These are phyloP conservation scores for Podila epigama DNA, from an alignment of 192 early-diverging fungal genomes.

Conservation along the genomic window DNA sequence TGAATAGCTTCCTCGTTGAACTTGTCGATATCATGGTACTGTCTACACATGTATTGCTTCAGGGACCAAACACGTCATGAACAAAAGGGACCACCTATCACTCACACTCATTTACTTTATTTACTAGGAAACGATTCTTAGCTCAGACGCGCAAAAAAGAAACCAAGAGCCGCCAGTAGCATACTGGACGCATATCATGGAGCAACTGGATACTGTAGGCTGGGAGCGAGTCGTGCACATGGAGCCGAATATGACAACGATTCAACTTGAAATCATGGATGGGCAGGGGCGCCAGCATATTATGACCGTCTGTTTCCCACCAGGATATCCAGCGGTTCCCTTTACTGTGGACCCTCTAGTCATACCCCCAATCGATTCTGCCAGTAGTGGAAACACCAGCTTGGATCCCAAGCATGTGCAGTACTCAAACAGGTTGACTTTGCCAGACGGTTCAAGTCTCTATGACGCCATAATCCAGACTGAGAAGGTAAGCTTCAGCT, in stretches of 20 bases:
- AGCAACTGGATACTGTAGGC: constrained; percentile 32
- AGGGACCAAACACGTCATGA: not conserved
- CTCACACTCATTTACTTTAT: not conserved
- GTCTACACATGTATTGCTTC: not conserved
- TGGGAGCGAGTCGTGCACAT: constrained; percentile 26
- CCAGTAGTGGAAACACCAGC: too few species aligned
- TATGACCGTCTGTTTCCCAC: constrained; percentile 21
- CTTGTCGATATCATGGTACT: constrained; percentile 24
- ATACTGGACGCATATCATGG: constrained; percentile 22
- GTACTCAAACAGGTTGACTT: not conserved
- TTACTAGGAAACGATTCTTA: constrained; percentile 14
- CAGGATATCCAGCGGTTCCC: constrained; percentile 21
- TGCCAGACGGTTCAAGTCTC: not conserved
- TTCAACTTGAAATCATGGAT: constrained; percentile 30
- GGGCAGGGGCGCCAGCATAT: constrained; percentile 21
- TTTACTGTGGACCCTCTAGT: constrained; percentile 21
- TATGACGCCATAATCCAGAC: constrained; percentile 4
- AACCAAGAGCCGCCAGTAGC: constrained; percentile 6
- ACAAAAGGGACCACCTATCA: not conserved
- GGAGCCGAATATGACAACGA: constrained; percentile 11
- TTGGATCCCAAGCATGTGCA: not conserved
- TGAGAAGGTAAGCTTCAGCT: constrained; percentile 9
- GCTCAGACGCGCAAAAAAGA: not conserved
- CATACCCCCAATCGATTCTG: constrained; percentile 8
- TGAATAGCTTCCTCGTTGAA: constrained; percentile 36